Evolutionary conservation across 2,329 filamentous ascomycete species (phyloP).

Genomic region (Lecanosticta acicola): DNA sequence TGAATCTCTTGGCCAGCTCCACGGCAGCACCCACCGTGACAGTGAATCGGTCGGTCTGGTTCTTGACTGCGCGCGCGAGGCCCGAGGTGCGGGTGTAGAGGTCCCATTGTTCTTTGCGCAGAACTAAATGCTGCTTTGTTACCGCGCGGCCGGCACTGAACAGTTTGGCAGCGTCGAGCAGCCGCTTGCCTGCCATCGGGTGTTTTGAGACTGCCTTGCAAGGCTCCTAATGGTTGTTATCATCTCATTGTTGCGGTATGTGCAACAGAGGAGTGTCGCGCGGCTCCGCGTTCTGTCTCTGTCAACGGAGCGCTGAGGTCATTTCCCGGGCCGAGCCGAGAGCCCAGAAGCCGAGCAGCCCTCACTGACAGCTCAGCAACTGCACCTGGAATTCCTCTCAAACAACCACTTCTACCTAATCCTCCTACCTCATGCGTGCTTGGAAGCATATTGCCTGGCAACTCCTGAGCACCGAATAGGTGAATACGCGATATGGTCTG

Average conservation of each 20-base stretch:
- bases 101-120: conserved; percentile 58
- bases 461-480: too few relatives aligned
- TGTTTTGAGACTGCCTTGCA: background rate
- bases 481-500: too few relatives aligned
- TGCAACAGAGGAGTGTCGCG: too few relatives aligned
- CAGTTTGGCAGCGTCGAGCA: conserved; percentile 48
- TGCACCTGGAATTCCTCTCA: too few relatives aligned
- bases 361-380: too few relatives aligned
- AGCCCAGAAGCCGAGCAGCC: too few relatives aligned
- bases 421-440: too few relatives aligned
- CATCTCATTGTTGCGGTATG: background rate
- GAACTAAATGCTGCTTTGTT: conserved; percentile 50
- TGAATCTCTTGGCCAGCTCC: conserved; percentile 53
- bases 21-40: conserved; percentile 57
- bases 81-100: conserved; percentile 60
- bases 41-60: conserved; percentile 56
- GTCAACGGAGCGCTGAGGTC: too few relatives aligned
- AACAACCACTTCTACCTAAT: too few relatives aligned
- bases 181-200: conserved; percentile 48
- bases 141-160: conserved; percentile 45
- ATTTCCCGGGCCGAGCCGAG: too few relatives aligned
- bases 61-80: conserved; percentile 57
- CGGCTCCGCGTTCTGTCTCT: too few relatives aligned
- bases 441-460: too few relatives aligned
- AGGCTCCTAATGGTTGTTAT: background rate